Evolutionary conservation across 1,284 basidiomycete genomes (phyloP), one percentile per base, ranked within the genome.

Genomic region (Peniophora sp.): DNA sequence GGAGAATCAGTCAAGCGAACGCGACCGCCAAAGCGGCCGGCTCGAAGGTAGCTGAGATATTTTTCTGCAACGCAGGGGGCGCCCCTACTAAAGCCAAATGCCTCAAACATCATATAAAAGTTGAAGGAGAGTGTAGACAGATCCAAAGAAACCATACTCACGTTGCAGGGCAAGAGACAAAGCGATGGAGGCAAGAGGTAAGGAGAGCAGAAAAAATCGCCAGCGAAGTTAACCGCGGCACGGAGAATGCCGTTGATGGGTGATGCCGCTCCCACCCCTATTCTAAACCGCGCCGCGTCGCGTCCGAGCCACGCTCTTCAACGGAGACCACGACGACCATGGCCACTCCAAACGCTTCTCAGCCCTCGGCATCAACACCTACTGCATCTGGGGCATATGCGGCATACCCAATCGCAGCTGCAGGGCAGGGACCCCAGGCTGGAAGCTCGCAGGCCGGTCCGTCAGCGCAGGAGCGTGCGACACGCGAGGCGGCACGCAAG

Each of bases 61-160:
- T 55, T 70, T 78, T 78, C 76, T 77, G 77, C 76, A 79, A 63
- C 62, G 72, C 67, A 68, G 75, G 75, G 68, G 62, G 56, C 58
- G 61, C 66, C 70, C 77, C 76, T 70, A 76, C 83, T 89, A 87
- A 89, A 89, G 86, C 86, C 85, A 89, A 89, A 89, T 89, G 85
- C 86, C 86, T 89, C 86, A 87, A 87, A 84, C 85, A 89, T 89
- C 86, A 84, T 81, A 56, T 53, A 50, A 27, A 55, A 53, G 45
- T 50, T n/a, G n/a, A n/a, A n/a, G 49, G 27, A 19, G 52, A 64
- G 57, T 24, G 23, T 45, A n/a, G 39, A 12, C 12, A 32, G 27
- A 32, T 6, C 27, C 52, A 43, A 56, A 49, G 25, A 46, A 12
- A 50, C 9, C 39, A 10, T 25, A 24, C 50, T 53, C 55, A 48